Conservation (phyloP, 192 early-diverging fungal species). For the Chytriomyces sp. region DNA sequence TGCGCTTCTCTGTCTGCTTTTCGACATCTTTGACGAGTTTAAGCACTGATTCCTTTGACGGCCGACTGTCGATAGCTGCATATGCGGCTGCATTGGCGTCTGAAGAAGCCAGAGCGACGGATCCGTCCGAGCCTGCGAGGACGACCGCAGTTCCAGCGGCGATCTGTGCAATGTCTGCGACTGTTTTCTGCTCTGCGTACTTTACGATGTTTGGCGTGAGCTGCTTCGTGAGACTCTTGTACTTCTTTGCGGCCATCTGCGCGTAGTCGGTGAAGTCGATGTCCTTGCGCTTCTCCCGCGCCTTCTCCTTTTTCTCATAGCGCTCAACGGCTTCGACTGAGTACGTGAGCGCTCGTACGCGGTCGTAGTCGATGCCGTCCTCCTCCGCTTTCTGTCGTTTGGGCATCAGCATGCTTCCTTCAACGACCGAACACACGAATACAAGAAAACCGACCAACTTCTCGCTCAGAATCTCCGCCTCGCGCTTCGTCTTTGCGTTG, state of each 20-base stretch:
- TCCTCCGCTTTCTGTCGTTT: slow-evolving; percentile 52
- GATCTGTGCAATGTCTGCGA: slow-evolving; percentile 38
- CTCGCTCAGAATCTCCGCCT: slow-evolving; percentile 70
- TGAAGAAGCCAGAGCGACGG: not conserved
- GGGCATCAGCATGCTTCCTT: no score
- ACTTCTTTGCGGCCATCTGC: slow-evolving; percentile 88
- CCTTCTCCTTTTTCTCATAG: slow-evolving; percentile 81
- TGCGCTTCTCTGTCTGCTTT: slow-evolving; percentile 63
- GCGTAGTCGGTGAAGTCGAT: slow-evolving; percentile 84
- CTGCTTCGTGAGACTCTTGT: slow-evolving; percentile 70
- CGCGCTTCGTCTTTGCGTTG: slow-evolving; percentile 64
- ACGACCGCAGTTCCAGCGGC: slow-evolving; percentile 41
- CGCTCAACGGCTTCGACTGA: slow-evolving; percentile 82
- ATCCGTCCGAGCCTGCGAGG: slow-evolving; percentile 1
- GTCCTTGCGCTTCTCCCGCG: slow-evolving; percentile 66
- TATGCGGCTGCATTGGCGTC: slow-evolving; percentile 72
- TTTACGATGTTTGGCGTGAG: slow-evolving; percentile 82
- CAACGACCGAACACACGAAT: not conserved
- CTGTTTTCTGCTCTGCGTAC: slow-evolving; percentile 71
- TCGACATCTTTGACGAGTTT: slow-evolving; percentile 69
- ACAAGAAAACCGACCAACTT: slow-evolving; percentile 39
- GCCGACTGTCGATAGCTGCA: slow-evolving; percentile 58
- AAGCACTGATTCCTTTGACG: slow-evolving; percentile 67
- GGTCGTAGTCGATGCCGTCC: slow-evolving; percentile 80
- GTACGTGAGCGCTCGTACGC: slow-evolving; percentile 79